These are phyloP conservation scores for Shiraia sp. DNA, from an alignment of 2,329 filamentous ascomycete species.

Conservation along the genomic window DNA sequence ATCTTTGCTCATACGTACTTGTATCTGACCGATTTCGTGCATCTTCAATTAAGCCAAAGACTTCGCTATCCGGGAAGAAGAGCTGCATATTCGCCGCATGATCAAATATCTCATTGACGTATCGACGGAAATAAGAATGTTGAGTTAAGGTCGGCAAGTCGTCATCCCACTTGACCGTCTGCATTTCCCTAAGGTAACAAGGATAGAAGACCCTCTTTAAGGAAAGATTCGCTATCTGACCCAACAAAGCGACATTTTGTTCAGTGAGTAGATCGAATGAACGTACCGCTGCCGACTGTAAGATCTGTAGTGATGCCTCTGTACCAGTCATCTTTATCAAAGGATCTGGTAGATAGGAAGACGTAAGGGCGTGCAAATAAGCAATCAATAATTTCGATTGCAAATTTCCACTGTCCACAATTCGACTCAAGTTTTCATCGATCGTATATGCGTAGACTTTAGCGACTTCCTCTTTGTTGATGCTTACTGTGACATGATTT, in stretches of 20 bases:
- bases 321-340: conserved; percentile 57
- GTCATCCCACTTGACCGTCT: conserved; percentile 48
- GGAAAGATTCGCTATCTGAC: conserved; percentile 32
- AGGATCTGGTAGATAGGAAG: conserved; percentile 54
- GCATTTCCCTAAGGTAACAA: conserved; percentile 44
- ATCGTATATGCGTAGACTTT: conserved; percentile 53
- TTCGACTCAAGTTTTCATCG: conserved; percentile 53
- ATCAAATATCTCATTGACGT: conserved; percentile 25
- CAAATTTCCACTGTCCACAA: conserved; percentile 56
- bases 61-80: conserved; percentile 7
- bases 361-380: conserved; percentile 57
- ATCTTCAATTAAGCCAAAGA: no score
- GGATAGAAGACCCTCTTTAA: conserved; percentile 52
- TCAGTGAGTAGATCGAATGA: conserved; percentile 50
- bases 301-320: conserved; percentile 55
- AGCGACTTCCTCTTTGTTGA: conserved; percentile 13
- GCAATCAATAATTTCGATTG: conserved; percentile 56
- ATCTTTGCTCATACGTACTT: no score
- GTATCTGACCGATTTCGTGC: not conserved
- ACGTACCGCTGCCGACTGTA: conserved; percentile 52
- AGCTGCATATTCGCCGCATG: conserved; percentile 15
- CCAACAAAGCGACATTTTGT: conserved; percentile 18
- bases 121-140: conserved; percentile 19
- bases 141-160: conserved; percentile 42
- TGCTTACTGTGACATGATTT: conserved; percentile 12